Evolutionary conservation across 257 asterid genomes (phyloP).

Genomic region (Echites panduratus): DNA sequence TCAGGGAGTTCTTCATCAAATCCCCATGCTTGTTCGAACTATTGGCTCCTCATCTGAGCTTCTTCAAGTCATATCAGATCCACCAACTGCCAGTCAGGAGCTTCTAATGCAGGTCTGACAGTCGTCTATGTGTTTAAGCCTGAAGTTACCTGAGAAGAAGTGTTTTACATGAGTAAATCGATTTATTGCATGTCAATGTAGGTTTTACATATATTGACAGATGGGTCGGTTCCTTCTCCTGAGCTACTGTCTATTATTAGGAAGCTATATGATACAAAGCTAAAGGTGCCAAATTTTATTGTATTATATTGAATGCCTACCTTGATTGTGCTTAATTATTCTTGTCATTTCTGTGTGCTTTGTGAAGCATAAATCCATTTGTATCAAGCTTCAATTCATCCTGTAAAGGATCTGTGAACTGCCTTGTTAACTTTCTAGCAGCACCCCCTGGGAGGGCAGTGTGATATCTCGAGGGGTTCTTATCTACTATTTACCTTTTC

Average conservation of each 20-base stretch:
- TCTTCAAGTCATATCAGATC: conserved; percentile 68
- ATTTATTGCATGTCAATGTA: conserved; percentile 32
- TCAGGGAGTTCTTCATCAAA: conserved; percentile 87
- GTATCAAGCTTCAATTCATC: not conserved
- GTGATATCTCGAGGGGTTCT: too few relatives aligned
- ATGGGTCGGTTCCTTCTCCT: conserved; percentile 77
- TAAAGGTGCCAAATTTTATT: conserved; percentile 50
- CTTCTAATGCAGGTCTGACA: conserved; percentile 65
- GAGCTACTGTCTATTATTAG: conserved; percentile 55
- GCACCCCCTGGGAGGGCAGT: too few relatives aligned
- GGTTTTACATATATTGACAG: conserved; percentile 91
- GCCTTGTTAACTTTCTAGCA: not conserved
- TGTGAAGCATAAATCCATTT: not conserved
- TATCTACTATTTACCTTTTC: conserved; percentile 17
- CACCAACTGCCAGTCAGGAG: conserved; percentile 79
- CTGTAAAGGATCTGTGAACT: not conserved
- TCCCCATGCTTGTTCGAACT: conserved; percentile 87
- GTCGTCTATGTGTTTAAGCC: conserved; percentile 9
- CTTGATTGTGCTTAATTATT: not conserved
- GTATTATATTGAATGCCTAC: not conserved
- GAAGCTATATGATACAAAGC: conserved; percentile 67
- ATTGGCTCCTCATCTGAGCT: conserved; percentile 82
- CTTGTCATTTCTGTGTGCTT: not conserved
- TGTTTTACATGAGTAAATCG: conserved; percentile 22
- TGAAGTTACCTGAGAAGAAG: conserved; percentile 18